phyloP scores from a whole-genome alignment of 192 early-diverging fungal species.

The Gaertneriomyces semiglobifer region DNA sequence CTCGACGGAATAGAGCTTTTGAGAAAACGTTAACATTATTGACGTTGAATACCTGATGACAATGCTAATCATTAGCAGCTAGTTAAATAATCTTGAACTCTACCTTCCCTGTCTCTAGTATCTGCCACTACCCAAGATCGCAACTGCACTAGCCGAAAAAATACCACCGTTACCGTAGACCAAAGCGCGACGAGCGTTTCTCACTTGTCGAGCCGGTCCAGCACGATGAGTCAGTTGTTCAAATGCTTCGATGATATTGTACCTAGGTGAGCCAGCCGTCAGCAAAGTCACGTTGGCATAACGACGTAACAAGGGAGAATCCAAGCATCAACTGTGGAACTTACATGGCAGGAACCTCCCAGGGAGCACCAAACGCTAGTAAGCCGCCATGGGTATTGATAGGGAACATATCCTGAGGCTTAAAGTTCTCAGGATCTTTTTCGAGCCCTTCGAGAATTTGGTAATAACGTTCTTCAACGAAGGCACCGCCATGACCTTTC shows the following conservation, averaged over 20 bases:
- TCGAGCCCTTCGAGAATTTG: conserved; percentile 30
- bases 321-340: background rate
- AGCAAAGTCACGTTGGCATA: background rate
- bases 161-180: conserved; percentile 51
- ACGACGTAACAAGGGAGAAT: background rate
- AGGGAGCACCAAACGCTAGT: conserved; percentile 48
- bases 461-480: conserved; percentile 38
- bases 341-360: conserved; percentile 51
- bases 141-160: conserved; percentile 38
- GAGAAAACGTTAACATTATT: too few relatives aligned
- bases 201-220: conserved; percentile 31
- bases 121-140: conserved; percentile 20
- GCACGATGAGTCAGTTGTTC: conserved; percentile 34
- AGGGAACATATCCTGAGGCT: conserved; percentile 45
- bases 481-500: conserved; percentile 42
- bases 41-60: too few relatives aligned
- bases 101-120: background rate
- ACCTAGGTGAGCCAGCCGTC: conserved; percentile 1
- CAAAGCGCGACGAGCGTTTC: conserved; percentile 35
- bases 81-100: too few relatives aligned
- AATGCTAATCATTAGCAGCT: too few relatives aligned
- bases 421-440: conserved; percentile 20
- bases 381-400: conserved; percentile 49
- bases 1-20: too few relatives aligned
- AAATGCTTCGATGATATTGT: conserved; percentile 47